These are phyloP conservation scores for Picea sitchensis DNA, from an alignment of 75 land plant genomes.

Conservation along the genomic window DNA sequence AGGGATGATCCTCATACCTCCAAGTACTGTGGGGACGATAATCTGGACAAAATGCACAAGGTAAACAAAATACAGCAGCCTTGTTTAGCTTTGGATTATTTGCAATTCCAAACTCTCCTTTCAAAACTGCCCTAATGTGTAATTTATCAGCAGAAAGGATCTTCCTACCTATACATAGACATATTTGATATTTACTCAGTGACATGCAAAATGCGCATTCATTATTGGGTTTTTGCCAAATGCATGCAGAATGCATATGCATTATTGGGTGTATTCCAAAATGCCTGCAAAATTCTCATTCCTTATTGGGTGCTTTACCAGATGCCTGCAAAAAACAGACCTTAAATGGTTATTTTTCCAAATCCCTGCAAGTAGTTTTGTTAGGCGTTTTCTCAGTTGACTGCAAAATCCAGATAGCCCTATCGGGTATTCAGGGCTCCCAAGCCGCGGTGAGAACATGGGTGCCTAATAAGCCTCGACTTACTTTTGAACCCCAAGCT, in stretches of 20 bases:
- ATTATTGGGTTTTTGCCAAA: neutral
- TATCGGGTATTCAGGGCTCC: neutral
- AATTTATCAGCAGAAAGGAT: no score
- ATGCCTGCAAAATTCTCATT: neutral
- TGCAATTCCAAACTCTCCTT: no score
- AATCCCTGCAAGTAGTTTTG: neutral
- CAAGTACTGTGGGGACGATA: constrained; percentile 52
- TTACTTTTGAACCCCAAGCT: no score
- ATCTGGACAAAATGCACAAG: constrained; percentile 85
- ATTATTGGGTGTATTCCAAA: neutral
- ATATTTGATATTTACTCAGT: no score
- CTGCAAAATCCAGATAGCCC: neutral
- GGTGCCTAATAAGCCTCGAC: no score
- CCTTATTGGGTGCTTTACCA: neutral
- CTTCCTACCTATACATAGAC: no score
- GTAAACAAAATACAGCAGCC: constrained; percentile 19
- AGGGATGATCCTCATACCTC: constrained; percentile 61
- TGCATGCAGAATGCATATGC: neutral
- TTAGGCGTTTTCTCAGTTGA: neutral
- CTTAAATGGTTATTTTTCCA: no score
- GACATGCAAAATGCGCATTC: no score
- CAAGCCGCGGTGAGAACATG: neutral
- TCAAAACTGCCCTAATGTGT: no score
- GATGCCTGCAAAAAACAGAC: neutral
- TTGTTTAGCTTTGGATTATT: no score